These are phyloP conservation scores for Aspergillus nidulans DNA, from an alignment of 495 filamentous ascomycete genomes.

Conservation along the genomic window DNA sequence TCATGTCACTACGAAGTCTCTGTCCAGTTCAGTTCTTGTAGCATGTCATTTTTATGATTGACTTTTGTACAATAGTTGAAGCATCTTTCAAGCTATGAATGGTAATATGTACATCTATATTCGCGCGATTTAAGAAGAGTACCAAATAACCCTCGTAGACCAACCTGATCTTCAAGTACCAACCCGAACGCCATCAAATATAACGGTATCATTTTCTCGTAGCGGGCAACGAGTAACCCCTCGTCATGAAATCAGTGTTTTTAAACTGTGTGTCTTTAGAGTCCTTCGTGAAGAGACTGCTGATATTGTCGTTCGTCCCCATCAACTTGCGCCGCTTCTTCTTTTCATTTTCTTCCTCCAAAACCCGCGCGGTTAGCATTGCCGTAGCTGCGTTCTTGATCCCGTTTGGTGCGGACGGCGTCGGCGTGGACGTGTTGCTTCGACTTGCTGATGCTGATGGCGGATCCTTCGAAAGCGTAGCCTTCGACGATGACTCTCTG, in stretches of 20 bases:
- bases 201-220: conserved; percentile 21
- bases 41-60: conserved; percentile 14
- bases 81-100: conserved; percentile 4
- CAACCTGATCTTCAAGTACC: not conserved
- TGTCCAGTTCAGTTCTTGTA: conserved; percentile 19
- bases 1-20: not conserved
- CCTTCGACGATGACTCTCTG: conserved; percentile 1
- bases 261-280: conserved; percentile 48
- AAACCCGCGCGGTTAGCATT: conserved; percentile 73
- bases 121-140: not conserved
- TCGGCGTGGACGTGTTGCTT: conserved; percentile 30
- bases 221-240: conserved; percentile 63
- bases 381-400: conserved; percentile 89
- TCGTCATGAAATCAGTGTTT: conserved; percentile 70
- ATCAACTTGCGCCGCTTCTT: conserved; percentile 74
- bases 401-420: conserved; percentile 33
- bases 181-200: conserved; percentile 1
- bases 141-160: conserved; percentile 5
- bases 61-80: conserved; percentile 25
- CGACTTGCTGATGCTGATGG: conserved; percentile 15
- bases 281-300: conserved; percentile 62
- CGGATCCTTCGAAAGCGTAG: not conserved
- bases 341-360: conserved; percentile 77
- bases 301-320: conserved; percentile 60
- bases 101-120: conserved; percentile 9